Evolutionary conservation across 1,284 basidiomycete species (phyloP).

Genomic region (Irpex rosettiformis): DNA sequence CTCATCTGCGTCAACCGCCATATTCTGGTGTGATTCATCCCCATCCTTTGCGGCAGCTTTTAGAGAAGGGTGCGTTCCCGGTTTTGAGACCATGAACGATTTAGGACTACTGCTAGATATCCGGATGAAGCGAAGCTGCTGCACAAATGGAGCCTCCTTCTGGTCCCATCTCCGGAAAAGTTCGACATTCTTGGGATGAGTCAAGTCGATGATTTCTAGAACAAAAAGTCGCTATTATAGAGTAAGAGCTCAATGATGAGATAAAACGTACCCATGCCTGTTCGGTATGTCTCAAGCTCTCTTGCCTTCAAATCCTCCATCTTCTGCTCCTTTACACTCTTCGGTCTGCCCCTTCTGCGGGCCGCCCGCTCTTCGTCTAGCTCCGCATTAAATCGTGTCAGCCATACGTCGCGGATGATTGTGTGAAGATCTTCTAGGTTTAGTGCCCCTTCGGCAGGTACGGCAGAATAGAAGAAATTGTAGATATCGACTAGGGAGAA

Average conservation of each 20-base stretch:
- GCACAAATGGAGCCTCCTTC: conserved; percentile 68
- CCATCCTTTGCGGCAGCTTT: conserved; percentile 1
- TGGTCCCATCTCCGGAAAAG: conserved; percentile 80
- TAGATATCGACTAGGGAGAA: conserved; percentile 65
- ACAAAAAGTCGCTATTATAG: conserved; percentile 1
- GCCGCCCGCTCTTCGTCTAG: conserved; percentile 60
- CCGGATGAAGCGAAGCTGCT: conserved; percentile 73
- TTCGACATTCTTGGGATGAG: conserved; percentile 66
- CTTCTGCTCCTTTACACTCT: conserved; percentile 65
- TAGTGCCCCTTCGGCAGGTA: conserved; percentile 63
- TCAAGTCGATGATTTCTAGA: conserved; percentile 83
- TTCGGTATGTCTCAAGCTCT: conserved; percentile 75
- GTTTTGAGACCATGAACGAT: conserved; percentile 47
- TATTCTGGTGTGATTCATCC: conserved; percentile 14
- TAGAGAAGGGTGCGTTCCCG: conserved; percentile 52
- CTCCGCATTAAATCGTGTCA: conserved; percentile 69
- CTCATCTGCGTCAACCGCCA: conserved; percentile 31
- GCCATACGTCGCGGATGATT: conserved; percentile 69
- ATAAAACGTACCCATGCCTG: conserved; percentile 69
- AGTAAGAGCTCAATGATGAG: conserved; percentile 8
- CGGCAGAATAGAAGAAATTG: conserved; percentile 74
- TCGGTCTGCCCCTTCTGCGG: conserved; percentile 76
- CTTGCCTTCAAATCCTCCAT: conserved; percentile 70
- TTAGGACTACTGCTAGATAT: conserved; percentile 58
- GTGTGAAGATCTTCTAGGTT: conserved; percentile 67